Conservation (phyloP, 768 basidiomycete species). For the Termitomyces sp. region DNA sequence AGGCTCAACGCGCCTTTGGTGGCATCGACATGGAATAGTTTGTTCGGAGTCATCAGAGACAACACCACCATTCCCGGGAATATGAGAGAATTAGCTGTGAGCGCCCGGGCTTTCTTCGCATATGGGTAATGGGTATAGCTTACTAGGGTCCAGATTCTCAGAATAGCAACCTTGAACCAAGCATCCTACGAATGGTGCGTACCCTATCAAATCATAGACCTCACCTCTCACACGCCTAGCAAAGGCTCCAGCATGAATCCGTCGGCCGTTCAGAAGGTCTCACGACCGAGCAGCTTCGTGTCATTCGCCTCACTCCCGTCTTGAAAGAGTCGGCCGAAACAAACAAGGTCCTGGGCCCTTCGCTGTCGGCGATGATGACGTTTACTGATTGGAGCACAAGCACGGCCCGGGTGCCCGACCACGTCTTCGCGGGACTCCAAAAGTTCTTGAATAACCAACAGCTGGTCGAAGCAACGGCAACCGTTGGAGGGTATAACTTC, state of each 20-base stretch:
- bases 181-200: conserved; percentile 27
- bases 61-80: conserved; percentile 24
- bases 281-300: conserved; percentile 23
- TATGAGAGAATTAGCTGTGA: conserved; percentile 35
- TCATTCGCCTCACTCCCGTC: conserved; percentile 20
- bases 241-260: conserved; percentile 30
- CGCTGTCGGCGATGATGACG: conserved; percentile 21
- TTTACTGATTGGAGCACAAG: conserved; percentile 27
- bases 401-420: conserved; percentile 19
- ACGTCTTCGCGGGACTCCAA: conserved; percentile 19
- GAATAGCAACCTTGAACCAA: conserved; percentile 24
- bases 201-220: neutral
- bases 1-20: conserved; percentile 27
- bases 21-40: conserved; percentile 30
- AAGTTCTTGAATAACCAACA: conserved; percentile 22
- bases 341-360: conserved; percentile 16
- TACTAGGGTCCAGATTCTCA: conserved; percentile 18
- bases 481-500: conserved; percentile 26
- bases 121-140: neutral
- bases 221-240: neutral
- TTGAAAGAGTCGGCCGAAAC: conserved; percentile 11
- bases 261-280: conserved; percentile 27
- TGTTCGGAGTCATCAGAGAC: conserved; percentile 27
- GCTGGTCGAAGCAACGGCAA: conserved; percentile 25
- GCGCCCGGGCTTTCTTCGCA: neutral